Evolutionary conservation across 2,329 filamentous ascomycete genomes (phyloP).

Genomic region (Trichoderma sp.): DNA sequence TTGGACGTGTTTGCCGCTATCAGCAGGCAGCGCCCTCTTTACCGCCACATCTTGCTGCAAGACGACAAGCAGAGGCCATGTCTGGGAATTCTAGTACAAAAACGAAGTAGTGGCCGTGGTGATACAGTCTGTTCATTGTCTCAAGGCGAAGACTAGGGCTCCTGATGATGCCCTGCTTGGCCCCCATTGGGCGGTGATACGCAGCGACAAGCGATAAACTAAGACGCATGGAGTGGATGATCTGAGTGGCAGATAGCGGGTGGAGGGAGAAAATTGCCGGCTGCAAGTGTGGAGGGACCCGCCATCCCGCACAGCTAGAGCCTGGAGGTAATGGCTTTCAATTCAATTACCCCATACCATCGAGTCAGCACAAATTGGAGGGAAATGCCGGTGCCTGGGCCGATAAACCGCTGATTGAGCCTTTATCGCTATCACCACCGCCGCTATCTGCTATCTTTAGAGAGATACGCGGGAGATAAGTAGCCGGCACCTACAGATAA

Average conservation of each 20-base stretch:
- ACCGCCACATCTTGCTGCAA: background rate
- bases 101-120: background rate
- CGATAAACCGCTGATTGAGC: conserved; percentile 16
- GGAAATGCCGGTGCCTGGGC: background rate
- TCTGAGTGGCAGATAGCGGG: conserved; percentile 9
- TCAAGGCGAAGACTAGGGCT: background rate
- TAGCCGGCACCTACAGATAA: background rate
- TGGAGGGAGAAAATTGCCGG: conserved; percentile 1
- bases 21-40: background rate
- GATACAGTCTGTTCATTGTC: background rate
- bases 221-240: background rate
- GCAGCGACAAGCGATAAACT: conserved; percentile 11
- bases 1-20: background rate
- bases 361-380: conserved; percentile 44
- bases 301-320: conserved; percentile 13
- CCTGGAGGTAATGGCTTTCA: background rate
- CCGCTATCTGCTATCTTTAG: conserved; percentile 23
- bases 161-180: background rate
- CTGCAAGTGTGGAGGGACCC: conserved; percentile 14
- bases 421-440: background rate
- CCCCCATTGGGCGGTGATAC: conserved; percentile 10
- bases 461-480: conserved; percentile 19
- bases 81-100: background rate
- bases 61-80: background rate
- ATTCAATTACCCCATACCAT: conserved; percentile 50